Conservation (phyloP, 1,284 basidiomycete species). For the Apiotrichum gracile region DNA sequence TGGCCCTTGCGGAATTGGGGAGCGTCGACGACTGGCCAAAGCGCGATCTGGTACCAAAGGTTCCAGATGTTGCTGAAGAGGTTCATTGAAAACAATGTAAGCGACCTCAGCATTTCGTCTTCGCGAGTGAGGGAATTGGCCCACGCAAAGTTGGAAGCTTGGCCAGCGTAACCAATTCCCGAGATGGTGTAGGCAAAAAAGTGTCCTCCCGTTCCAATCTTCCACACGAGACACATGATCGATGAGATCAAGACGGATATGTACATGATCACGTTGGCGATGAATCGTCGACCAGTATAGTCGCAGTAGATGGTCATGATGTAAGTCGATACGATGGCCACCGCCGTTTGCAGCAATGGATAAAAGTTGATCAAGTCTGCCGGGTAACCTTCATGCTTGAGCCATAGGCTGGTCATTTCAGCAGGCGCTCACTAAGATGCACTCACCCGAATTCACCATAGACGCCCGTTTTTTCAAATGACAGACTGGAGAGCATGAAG, state of each 20-base stretch:
- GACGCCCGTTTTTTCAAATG: constrained; percentile 35
- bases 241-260: constrained; percentile 22
- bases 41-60: constrained; percentile 37
- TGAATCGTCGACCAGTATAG: constrained; percentile 33
- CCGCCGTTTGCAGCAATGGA: constrained; percentile 26
- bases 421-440: not conserved
- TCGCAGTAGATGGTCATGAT: constrained; percentile 33
- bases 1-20: constrained; percentile 38
- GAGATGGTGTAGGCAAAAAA: constrained; percentile 38
- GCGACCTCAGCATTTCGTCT: constrained; percentile 36
- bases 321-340: constrained; percentile 37
- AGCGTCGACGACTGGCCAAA: constrained; percentile 33
- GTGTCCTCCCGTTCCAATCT: constrained; percentile 22
- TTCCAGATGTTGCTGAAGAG: constrained; percentile 21
- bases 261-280: constrained; percentile 42
- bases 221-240: constrained; percentile 36
- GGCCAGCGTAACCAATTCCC: constrained; percentile 36
- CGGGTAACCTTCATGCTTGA: constrained; percentile 20
- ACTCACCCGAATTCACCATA: constrained; percentile 27
- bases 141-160: constrained; percentile 43
- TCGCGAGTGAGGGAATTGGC: constrained; percentile 37
- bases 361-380: constrained; percentile 29
- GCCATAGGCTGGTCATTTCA: constrained; percentile 16
- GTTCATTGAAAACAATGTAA: constrained; percentile 40
- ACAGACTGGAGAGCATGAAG: constrained; percentile 27